These are phyloP conservation scores for Ambrosia trifida DNA, from an alignment of 129 eudicot genomes.

Conservation along the genomic window DNA sequence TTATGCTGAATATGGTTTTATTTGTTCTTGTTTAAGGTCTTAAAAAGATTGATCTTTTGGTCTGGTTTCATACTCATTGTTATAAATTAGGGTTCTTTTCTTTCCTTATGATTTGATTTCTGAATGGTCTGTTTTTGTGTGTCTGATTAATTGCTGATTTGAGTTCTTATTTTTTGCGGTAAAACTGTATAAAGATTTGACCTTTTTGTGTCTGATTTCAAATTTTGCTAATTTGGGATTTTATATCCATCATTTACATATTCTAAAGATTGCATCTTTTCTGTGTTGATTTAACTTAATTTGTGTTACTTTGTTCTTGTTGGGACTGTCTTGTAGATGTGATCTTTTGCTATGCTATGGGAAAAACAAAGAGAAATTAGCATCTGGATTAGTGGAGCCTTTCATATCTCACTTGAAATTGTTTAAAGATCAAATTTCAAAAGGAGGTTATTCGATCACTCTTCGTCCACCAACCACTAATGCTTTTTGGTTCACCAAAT, in stretches of 20 bases:
- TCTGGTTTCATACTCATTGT: not conserved
- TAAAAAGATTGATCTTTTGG: too few relatives aligned
- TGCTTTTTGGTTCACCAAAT: constrained; percentile 81
- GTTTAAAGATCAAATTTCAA: constrained; percentile 88
- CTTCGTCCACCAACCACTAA: constrained; percentile 65
- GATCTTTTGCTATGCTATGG: constrained; percentile 85
- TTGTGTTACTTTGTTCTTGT: constrained; percentile 16
- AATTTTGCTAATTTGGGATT: constrained; percentile 5
- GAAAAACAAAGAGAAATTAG: constrained; percentile 74
- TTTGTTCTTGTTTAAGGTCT: constrained; percentile 17
- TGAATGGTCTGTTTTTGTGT: not conserved
- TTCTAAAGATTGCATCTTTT: not conserved
- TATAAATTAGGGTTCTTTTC: not conserved
- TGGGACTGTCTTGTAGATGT: constrained; percentile 52
- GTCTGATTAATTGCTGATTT: constrained; percentile 1
- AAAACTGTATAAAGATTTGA: constrained; percentile 10
- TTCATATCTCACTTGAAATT: constrained; percentile 75
- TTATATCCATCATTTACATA: not conserved
- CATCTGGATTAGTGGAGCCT: constrained; percentile 94
- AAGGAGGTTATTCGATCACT: constrained; percentile 94
- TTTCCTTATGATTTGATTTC: not conserved
- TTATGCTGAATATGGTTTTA: constrained; percentile 27
- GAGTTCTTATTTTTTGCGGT: constrained; percentile 3
- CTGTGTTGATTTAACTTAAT: not conserved
- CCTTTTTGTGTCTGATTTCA: not conserved